Base-by-base conservation (phyloP, 768 basidiomycete species). In the Phylloporus sp. region DNA sequence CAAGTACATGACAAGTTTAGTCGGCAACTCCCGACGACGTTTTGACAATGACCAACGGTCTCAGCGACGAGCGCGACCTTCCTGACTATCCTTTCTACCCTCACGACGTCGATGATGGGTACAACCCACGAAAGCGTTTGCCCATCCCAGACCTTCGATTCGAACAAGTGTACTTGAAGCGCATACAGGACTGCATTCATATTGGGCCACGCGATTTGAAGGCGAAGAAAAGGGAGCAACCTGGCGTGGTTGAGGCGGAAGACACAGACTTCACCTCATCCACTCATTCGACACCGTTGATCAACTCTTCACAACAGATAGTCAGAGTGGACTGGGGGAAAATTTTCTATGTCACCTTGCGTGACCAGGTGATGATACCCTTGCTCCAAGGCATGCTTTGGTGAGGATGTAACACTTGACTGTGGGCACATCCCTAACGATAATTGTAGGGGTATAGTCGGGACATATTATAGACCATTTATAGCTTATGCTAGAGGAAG, bases 121-220 rank as follows among this genome's bases (percentile, higher is more conserved):
- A 49, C 23, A 35, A 58, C 1, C 60, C 64, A 27, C 70, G 68
- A n/a, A 66, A 62, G 13, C 76, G 70, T 45, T 64, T 83, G n/a
- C 80, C 81, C 23, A 82, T 89, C 47, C 86, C 87, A 24, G 88
- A 91, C 63, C 70, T 89, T 32, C 85, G 88, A 24, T 88, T 88
- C 71, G 88, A 90, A 62, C 77, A 80, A 51, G 82, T 80, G 45
- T 91, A 86, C 65, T 54, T 88, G 50, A 77, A 75, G 55, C 85
- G 82, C 56, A 75, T 88, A 54, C 73, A 70, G 23, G 72, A 74
- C 8, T 81, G 75, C 59, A 69, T 83, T 44, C 73, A 78, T 45
- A 60, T 84, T 43, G 69, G 67, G 34, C 56, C 63, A n/a, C 39
- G 28, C 29, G 55, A 59, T 16, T 53, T 54, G n/a, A 61, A 67